A percentile compares a stretch with the other conserved stretches of the same genome.
phyloP scores from a whole-genome alignment of 2,329 filamentous ascomycete species.

The Clonostachys solani region DNA sequence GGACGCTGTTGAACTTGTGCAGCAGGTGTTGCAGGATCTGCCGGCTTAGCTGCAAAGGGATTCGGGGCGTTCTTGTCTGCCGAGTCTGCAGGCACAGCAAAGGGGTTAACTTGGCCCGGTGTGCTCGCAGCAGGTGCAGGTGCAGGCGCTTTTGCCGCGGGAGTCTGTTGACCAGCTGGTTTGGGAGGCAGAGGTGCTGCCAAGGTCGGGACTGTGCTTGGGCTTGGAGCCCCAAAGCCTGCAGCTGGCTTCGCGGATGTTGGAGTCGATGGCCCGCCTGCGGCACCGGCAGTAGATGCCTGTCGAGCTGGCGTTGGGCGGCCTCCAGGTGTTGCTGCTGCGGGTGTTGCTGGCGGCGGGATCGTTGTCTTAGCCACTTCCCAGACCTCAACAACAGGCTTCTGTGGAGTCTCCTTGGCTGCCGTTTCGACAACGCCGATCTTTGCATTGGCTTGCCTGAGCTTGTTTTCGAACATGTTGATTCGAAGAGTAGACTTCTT shows the following conservation, averaged over 20 bases:
- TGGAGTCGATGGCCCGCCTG: conserved; percentile 7
- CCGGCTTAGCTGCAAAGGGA: conserved; percentile 1
- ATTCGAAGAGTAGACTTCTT: conserved; percentile 73
- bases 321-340: conserved; percentile 7
- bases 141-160: conserved; percentile 12
- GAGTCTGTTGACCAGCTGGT: conserved; percentile 29
- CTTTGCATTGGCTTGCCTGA: conserved; percentile 63
- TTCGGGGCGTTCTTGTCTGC: neutral
- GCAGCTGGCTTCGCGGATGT: neutral
- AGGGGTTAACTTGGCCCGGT: conserved; percentile 10
- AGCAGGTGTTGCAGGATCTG: conserved; percentile 1
- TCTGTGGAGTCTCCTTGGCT: conserved; percentile 78
- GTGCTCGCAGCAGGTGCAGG: conserved; percentile 1
- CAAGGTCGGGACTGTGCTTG: neutral
- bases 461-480: conserved; percentile 73
- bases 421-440: conserved; percentile 76
- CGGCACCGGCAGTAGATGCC: conserved; percentile 11
- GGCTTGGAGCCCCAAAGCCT: too few species aligned
- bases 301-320: conserved; percentile 12
- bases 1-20: conserved; percentile 5
- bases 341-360: conserved; percentile 10
- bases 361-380: conserved; percentile 62
- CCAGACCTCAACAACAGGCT: conserved; percentile 84
- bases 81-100: conserved; percentile 1
- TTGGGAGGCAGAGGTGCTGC: conserved; percentile 1